Conservation (phyloP, 2,329 filamentous ascomycete genomes). For the Xylariaceae sp. region DNA sequence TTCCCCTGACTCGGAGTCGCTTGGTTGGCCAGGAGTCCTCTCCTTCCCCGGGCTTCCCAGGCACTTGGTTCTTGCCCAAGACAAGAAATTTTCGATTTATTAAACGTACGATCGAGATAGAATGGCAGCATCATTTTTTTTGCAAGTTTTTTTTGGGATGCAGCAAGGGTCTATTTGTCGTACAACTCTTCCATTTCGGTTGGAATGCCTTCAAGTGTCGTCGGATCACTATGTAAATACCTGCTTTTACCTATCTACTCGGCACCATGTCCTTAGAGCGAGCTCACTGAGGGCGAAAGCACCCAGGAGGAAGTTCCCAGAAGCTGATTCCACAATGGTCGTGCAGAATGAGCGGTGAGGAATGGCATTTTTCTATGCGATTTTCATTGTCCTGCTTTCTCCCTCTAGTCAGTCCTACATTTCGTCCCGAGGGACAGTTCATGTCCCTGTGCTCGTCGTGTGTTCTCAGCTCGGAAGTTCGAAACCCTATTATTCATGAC, state of each 20-base stretch:
- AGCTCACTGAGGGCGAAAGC: neutral
- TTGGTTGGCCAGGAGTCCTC: neutral
- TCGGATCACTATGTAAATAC: conserved; percentile 5
- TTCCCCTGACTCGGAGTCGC: conserved; percentile 2
- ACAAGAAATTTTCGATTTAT: neutral
- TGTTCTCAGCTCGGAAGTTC: neutral
- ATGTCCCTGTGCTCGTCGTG: neutral
- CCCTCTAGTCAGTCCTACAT: too few relatives aligned
- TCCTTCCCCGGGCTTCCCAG: neutral
- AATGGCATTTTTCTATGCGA: neutral
- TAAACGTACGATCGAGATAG: neutral
- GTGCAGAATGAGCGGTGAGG: conserved; percentile 28
- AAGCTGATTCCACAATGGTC: conserved; percentile 1
- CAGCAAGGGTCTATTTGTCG: conserved; percentile 5
- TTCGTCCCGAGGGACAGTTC: neutral
- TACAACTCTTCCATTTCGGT: neutral
- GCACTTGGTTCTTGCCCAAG: neutral
- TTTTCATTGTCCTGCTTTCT: neutral
- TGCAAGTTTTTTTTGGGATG: neutral
- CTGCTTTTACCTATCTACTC: too few relatives aligned
- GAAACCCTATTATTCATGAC: neutral
- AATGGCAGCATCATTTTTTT: neutral
- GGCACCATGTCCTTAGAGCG: neutral
- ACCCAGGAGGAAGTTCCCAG: neutral
- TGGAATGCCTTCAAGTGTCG: conserved; percentile 3